These are phyloP conservation scores for Oryza australiensis DNA, from an alignment of 176 grass and related monocot genomes.

Conservation along the genomic window DNA sequence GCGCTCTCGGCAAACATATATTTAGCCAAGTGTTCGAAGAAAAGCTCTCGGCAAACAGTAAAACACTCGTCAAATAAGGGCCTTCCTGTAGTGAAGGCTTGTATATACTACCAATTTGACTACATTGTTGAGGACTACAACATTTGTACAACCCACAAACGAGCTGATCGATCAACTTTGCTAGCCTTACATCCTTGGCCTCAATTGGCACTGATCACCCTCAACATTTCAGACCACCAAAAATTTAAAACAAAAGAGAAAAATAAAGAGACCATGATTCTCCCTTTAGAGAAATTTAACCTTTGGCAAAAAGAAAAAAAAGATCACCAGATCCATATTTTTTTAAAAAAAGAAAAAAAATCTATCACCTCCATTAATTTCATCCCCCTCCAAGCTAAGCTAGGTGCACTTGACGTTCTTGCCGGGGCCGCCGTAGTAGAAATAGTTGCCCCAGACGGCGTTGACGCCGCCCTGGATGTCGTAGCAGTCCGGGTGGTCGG, in stretches of 20 bases:
- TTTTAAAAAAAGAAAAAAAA: not conserved
- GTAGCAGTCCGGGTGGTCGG: constrained; percentile 82
- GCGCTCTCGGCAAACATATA: too few species aligned
- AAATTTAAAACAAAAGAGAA: not conserved
- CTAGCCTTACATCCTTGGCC: constrained; percentile 15
- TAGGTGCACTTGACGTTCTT: constrained; percentile 70
- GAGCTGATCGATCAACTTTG: constrained; percentile 17
- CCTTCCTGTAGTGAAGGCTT: too few species aligned
- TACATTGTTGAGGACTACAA: constrained; percentile 32
- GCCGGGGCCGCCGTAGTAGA: constrained; percentile 83
- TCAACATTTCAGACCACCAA: not conserved
- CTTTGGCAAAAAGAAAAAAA: not conserved
- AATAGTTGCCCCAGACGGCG: constrained; percentile 81
- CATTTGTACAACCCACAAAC: constrained; percentile 27
- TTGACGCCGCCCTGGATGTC: constrained; percentile 84
- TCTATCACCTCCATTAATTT: not conserved
- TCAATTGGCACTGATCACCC: not conserved
- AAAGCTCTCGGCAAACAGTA: too few species aligned
- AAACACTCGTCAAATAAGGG: too few species aligned
- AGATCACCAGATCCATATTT: not conserved
- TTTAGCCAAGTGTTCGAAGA: too few species aligned
- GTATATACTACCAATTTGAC: constrained; percentile 31
- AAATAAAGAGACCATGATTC: not conserved
- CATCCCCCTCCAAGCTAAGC: not conserved
- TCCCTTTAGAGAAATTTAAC: constrained; percentile 37